Evolutionary conservation across 345 rosid genomes (phyloP).

Genomic region (Nephelium lappaceum): DNA sequence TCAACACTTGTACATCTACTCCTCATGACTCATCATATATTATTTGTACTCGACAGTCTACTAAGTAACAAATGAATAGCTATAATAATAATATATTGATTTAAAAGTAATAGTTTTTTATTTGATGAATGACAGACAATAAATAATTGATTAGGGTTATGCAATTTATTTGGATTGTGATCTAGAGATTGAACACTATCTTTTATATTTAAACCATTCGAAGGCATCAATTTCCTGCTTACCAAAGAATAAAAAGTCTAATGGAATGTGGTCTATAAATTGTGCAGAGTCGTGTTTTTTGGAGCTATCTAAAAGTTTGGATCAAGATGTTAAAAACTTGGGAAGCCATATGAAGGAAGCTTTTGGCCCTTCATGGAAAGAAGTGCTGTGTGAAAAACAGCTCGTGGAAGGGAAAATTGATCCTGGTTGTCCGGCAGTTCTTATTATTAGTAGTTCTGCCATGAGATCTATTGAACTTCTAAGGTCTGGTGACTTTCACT

Average conservation of each 20-base stretch:
- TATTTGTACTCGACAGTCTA: too few species aligned
- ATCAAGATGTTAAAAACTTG: slow-evolving; percentile 48
- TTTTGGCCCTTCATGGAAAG: slow-evolving; percentile 67
- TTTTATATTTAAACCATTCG: background rate
- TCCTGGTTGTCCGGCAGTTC: slow-evolving; percentile 74
- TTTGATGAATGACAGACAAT: too few species aligned
- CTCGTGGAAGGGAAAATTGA: slow-evolving; percentile 52
- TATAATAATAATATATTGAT: too few species aligned
- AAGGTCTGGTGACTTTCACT: slow-evolving; percentile 41
- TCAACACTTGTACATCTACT: too few species aligned
- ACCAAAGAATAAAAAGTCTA: background rate
- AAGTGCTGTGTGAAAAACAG: slow-evolving; percentile 53
- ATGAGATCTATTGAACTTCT: slow-evolving; percentile 70
- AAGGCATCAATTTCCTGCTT: background rate
- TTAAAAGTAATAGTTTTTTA: too few species aligned
- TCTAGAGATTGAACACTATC: background rate
- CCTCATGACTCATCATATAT: too few species aligned
- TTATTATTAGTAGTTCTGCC: slow-evolving; percentile 69
- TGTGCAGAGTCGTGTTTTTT: slow-evolving; percentile 56
- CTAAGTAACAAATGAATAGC: too few species aligned
- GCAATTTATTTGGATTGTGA: background rate
- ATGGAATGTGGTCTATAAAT: background rate
- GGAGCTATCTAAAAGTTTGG: slow-evolving; percentile 46
- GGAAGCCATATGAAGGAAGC: slow-evolving; percentile 57
- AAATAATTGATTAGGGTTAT: too few species aligned